Base-by-base conservation (phyloP, 139 green algal species). In the Asterochloris erici region DNA sequence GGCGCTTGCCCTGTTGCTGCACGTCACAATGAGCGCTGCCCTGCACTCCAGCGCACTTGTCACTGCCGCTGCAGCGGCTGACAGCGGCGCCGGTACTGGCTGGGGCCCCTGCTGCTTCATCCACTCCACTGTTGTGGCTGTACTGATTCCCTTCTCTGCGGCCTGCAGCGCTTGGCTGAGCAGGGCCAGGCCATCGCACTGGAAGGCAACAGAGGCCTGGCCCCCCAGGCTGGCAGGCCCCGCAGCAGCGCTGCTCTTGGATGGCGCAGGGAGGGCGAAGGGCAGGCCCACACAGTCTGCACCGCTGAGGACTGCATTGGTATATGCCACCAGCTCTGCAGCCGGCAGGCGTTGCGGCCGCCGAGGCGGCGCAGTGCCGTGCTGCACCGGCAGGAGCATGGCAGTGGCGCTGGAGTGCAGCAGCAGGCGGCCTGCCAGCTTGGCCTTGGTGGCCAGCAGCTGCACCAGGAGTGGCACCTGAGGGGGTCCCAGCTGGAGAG, bases 21-120 rank as follows among this genome's bases (percentile, higher is more conserved):
- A 62, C 29, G 76, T 80, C 16, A 80, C 76, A 38, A 80, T 69
- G 12, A 80, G 23, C 60, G 60, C 68, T 6, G 76, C 76, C 68
- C 68, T n/a, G 61, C 76, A 80, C 19, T 80, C 76, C 14, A 80
- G 60, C 19, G 61, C 60, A 10, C 60, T 80, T 23, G 60, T 23
- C 60, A 80, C 76, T 54, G 76, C 76, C 76, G 76, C 68, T 24
- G 68, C 68, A 19, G 76, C 76, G 68, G 76, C 76, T 24, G 76
- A 70, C 24, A 70, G 68, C 10, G 68, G 60, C 23, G 76, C 60
- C 12, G 76, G 76, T 4, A 80, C n/a, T 14, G 76, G 76, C 76
- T 80, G 68, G 47, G 76, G 60, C 47, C 60, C 76, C 60, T 80
- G 76, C n/a, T 80, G 60, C 61, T 80, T 80, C 54, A 80, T 14